Percentiles rank a stretch among this genome's conserved stretches.
These are phyloP conservation scores for Eragrostis tef DNA, from an alignment of 202 grass and related monocot species.

Conservation along the genomic window DNA sequence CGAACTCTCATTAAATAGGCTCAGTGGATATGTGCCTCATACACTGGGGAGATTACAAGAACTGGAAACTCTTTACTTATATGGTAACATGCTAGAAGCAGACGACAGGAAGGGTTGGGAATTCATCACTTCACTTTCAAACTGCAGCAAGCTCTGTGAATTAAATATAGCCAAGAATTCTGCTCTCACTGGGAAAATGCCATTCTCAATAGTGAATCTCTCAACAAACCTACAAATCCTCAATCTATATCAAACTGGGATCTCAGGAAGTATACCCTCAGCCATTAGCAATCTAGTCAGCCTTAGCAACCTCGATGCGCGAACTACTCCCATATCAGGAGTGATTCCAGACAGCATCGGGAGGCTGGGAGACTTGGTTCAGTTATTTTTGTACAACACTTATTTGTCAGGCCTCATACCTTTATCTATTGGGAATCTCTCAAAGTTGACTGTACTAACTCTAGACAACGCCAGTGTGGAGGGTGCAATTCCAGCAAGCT, in stretches of 20 bases:
- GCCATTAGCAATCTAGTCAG: conserved; percentile 20
- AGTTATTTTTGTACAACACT: not conserved
- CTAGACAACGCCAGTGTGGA: not conserved
- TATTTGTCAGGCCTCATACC: conserved; percentile 27
- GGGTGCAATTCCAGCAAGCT: conserved; percentile 32
- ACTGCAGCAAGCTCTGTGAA: not conserved
- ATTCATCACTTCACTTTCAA: conserved; percentile 30
- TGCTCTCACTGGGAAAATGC: not conserved
- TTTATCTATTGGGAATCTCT: conserved; percentile 39
- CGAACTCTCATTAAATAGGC: not conserved
- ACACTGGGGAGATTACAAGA: not conserved
- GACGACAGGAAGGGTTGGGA: not conserved
- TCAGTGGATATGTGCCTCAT: conserved; percentile 6
- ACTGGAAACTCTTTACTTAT: not conserved
- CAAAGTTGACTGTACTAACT: too few relatives aligned
- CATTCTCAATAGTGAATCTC: conserved; percentile 18
- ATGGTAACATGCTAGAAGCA: not conserved
- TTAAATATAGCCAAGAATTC: not conserved
- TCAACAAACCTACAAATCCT: not conserved
- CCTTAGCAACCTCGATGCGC: not conserved
- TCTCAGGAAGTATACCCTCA: not conserved
- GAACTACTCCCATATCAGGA: not conserved
- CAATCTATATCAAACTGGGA: not conserved
- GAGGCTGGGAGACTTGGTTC: not conserved
- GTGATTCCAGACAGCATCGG: conserved; percentile 37